Conservation (phyloP, 768 basidiomycete species). For the Trametes elegans region DNA sequence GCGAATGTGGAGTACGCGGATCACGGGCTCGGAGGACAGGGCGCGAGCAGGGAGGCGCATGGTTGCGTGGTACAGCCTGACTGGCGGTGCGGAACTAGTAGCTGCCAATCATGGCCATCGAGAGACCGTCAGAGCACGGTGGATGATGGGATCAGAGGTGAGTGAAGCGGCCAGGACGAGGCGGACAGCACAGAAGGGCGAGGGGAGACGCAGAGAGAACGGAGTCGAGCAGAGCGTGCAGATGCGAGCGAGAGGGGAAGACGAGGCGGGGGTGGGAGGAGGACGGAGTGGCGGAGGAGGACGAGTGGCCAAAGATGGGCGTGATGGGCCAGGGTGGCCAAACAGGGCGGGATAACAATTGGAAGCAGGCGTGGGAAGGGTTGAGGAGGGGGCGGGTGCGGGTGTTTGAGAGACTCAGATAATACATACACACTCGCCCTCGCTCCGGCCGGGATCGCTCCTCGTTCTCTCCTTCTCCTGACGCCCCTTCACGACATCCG, state of each 20-base stretch:
- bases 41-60: neutral
- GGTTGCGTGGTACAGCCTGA: neutral
- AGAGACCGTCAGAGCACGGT: neutral
- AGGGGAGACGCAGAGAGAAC: too few species aligned
- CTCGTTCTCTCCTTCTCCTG: conserved; percentile 24
- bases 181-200: too few species aligned
- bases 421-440: too few species aligned
- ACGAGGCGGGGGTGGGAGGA: neutral
- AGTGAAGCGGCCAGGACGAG: neutral
- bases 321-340: conserved; percentile 15
- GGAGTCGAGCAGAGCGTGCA: too few species aligned
- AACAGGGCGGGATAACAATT: conserved; percentile 15
- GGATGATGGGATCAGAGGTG: conserved; percentile 2
- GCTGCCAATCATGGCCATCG: neutral
- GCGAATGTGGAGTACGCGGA: neutral
- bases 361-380: conserved; percentile 18
- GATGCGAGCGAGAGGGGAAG: neutral
- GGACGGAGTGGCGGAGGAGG: neutral
- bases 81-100: neutral
- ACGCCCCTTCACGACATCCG: conserved; percentile 27
- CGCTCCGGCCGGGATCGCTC: conserved; percentile 10
- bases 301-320: neutral
- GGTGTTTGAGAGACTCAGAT: conserved; percentile 16
- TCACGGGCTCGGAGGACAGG: neutral
- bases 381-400: conserved; percentile 1